These are phyloP conservation scores for Lignosus rhinocerotis DNA, from an alignment of 1,284 basidiomycete genomes.

Conservation along the genomic window DNA sequence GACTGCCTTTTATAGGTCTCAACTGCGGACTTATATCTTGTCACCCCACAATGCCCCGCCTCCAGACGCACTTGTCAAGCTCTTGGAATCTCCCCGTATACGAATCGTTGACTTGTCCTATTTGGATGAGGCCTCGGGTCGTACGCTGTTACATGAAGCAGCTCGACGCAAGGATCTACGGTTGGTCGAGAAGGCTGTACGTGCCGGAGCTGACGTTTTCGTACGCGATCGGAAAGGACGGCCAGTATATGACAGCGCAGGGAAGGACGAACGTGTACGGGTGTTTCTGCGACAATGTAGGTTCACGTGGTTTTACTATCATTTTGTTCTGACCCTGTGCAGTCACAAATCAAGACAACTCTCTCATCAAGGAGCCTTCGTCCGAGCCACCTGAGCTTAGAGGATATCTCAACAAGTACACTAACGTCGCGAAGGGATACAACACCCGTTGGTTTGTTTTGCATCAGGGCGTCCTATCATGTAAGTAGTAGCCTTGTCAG, in stretches of 20 bases:
- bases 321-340: background rate
- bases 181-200: conserved; percentile 82
- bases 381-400: conserved; percentile 67
- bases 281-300: conserved; percentile 85
- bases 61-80: conserved; percentile 49
- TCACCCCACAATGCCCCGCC: conserved; percentile 52
- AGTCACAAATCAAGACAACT: conserved; percentile 82
- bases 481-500: conserved; percentile 42
- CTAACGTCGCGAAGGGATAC: conserved; percentile 90
- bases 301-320: conserved; percentile 25
- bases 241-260: conserved; percentile 69
- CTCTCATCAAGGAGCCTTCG: conserved; percentile 50
- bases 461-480: conserved; percentile 82
- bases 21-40: conserved; percentile 73
- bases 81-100: conserved; percentile 65
- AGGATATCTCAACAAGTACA: conserved; percentile 89
- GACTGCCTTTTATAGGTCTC: conserved; percentile 74
- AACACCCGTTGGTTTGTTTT: conserved; percentile 95
- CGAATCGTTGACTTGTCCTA: conserved; percentile 66
- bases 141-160: conserved; percentile 86
- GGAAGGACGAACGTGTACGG: conserved; percentile 80
- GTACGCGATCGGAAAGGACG: conserved; percentile 81
- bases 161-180: conserved; percentile 80
- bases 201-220: conserved; percentile 90
- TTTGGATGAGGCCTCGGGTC: conserved; percentile 77